Conservation (phyloP, 805 yeast species). For the Dipodascus albidus region DNA sequence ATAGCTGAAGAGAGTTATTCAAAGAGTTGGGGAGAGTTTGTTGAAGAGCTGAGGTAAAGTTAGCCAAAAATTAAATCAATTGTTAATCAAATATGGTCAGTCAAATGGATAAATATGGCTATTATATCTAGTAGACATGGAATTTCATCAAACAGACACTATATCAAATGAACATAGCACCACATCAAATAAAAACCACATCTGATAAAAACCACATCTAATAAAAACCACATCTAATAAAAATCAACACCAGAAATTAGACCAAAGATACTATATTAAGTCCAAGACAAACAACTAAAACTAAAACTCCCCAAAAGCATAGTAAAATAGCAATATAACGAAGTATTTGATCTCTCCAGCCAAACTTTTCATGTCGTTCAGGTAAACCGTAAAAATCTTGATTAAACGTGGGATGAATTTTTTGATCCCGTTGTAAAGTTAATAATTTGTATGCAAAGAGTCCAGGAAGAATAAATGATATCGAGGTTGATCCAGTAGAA, state of each 20-base stretch:
- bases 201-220: neutral
- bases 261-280: constrained; percentile 21
- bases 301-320: constrained; percentile 55
- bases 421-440: constrained; percentile 25
- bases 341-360: constrained; percentile 24
- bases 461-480: constrained; percentile 85
- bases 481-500: constrained; percentile 86
- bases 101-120: too few species aligned
- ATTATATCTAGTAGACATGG: too few species aligned
- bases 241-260: neutral
- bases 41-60: too few species aligned
- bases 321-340: constrained; percentile 44
- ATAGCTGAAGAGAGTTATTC: too few species aligned
- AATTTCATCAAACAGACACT: too few species aligned
- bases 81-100: too few species aligned
- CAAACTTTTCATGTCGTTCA: neutral
- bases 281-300: constrained; percentile 57
- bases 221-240: neutral
- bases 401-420: constrained; percentile 5
- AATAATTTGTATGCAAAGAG: constrained; percentile 68
- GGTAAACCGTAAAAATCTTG: constrained; percentile 1
- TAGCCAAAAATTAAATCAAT: too few species aligned
- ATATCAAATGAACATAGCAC: too few species aligned
- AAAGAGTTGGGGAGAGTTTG: too few species aligned
- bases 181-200: too few species aligned